Percentiles rank a stretch among this genome's conserved stretches.
Evolutionary conservation across 2,329 filamentous ascomycete species (phyloP).

Genomic region (Alternaria tenuissima): DNA sequence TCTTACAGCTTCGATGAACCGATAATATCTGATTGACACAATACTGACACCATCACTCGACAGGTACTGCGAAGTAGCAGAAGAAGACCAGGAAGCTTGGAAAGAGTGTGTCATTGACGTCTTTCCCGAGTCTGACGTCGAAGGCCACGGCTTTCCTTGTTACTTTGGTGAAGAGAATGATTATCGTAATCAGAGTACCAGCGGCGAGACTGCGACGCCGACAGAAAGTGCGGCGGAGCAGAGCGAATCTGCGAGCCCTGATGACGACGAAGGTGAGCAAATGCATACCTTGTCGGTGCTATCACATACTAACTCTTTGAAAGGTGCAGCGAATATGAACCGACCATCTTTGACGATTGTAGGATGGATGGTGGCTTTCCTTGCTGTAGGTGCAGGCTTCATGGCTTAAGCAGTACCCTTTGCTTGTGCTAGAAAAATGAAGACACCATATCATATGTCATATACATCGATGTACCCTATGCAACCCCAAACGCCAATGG

Average conservation of each 20-base stretch:
- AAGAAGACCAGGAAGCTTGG: too few species aligned
- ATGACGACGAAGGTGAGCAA: background rate
- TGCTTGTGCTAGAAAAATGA: background rate
- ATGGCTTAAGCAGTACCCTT: background rate
- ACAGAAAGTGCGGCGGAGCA: background rate
- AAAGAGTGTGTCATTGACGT: background rate
- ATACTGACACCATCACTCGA: too few species aligned
- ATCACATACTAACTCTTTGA: background rate
- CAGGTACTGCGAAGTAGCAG: too few species aligned
- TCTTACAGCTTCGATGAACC: too few species aligned
- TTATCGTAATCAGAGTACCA: too few species aligned
- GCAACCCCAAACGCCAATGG: background rate
- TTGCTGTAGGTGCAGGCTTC: background rate
- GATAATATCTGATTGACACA: too few species aligned
- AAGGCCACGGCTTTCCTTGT: background rate
- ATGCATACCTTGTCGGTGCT: background rate
- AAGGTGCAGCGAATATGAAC: background rate
- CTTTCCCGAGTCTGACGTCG: background rate
- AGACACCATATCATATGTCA: background rate
- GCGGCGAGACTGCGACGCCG: too few species aligned
- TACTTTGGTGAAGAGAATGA: too few species aligned
- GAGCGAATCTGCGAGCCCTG: background rate
- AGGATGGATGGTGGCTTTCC: background rate
- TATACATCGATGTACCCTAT: background rate
- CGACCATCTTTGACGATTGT: background rate